phyloP scores from a whole-genome alignment of 1,139 yeast species.

The Candida neerlandica region DNA sequence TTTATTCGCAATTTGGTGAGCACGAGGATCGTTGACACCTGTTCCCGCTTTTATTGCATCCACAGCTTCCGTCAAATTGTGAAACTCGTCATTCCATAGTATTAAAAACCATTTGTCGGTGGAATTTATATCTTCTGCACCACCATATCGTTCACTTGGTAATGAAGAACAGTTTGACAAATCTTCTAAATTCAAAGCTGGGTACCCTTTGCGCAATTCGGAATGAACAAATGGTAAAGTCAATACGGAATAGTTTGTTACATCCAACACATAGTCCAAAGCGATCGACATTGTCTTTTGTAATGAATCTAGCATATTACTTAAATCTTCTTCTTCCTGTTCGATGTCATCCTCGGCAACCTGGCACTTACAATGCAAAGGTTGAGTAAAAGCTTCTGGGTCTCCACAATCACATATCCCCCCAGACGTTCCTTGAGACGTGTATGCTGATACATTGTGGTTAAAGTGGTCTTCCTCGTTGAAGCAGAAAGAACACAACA shows the following conservation, averaged over 20 bases:
- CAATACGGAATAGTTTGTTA: slow-evolving; percentile 36
- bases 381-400: slow-evolving; percentile 69
- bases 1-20: slow-evolving; percentile 35
- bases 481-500: slow-evolving; percentile 69
- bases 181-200: slow-evolving; percentile 24
- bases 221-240: slow-evolving; percentile 40
- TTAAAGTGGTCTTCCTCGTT: slow-evolving; percentile 65
- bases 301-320: slow-evolving; percentile 24
- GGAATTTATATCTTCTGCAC: slow-evolving; percentile 29
- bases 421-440: slow-evolving; percentile 49
- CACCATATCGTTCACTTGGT: slow-evolving; percentile 32
- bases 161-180: slow-evolving; percentile 34
- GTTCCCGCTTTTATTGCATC: slow-evolving; percentile 42
- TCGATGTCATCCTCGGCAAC: slow-evolving; percentile 7
- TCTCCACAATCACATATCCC: slow-evolving; percentile 96
- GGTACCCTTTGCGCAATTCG: slow-evolving; percentile 23
- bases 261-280: slow-evolving; percentile 54
- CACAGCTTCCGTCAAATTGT: slow-evolving; percentile 54
- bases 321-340: slow-evolving; percentile 11
- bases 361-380: slow-evolving; percentile 54
- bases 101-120: slow-evolving; percentile 45
- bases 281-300: slow-evolving; percentile 35
- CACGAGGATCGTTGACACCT: slow-evolving; percentile 25
- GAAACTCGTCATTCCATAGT: slow-evolving; percentile 77
- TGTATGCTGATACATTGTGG: slow-evolving; percentile 60